Conservation (phyloP, 2,329 filamentous ascomycete genomes). For the Nemania sp. region DNA sequence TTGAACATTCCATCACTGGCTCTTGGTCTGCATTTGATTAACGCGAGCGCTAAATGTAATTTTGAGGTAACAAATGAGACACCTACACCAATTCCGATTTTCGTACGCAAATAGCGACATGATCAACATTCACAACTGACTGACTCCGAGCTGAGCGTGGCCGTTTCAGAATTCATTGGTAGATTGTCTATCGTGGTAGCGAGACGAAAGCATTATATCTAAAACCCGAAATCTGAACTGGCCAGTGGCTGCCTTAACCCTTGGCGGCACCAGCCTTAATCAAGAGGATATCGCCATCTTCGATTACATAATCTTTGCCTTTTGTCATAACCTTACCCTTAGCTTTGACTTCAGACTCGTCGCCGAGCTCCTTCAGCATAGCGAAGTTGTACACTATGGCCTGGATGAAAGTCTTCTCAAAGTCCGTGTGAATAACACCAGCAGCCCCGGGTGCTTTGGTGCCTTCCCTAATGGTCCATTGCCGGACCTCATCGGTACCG, state of each 20-base stretch:
- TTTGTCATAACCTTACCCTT: constrained; percentile 99
- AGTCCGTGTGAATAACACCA: constrained; percentile 97
- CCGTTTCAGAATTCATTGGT: constrained; percentile 26
- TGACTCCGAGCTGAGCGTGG: background rate
- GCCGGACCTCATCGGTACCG: constrained; percentile 93
- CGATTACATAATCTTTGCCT: constrained; percentile 94
- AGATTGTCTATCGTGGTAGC: constrained; percentile 29
- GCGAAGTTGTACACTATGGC: constrained; percentile 92
- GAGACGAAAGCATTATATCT: constrained; percentile 32
- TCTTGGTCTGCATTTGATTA: background rate
- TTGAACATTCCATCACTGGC: background rate
- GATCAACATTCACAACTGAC: constrained; percentile 4
- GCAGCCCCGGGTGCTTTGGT: constrained; percentile 98
- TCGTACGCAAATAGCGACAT: background rate
- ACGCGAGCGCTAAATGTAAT: background rate
- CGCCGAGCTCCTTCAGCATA: constrained; percentile 84
- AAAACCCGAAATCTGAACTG: constrained; percentile 25
- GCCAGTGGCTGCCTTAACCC: constrained; percentile 58
- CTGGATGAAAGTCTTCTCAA: constrained; percentile 99
- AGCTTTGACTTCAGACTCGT: constrained; percentile 88
- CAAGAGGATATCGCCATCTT: constrained; percentile 84
- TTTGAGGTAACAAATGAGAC: background rate
- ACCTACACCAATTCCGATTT: background rate
- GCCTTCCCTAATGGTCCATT: constrained; percentile 97
- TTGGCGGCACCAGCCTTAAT: constrained; percentile 92